Evolutionary conservation across 2,329 filamentous ascomycete genomes (phyloP).

Genomic region (Penicillium verrucosum): DNA sequence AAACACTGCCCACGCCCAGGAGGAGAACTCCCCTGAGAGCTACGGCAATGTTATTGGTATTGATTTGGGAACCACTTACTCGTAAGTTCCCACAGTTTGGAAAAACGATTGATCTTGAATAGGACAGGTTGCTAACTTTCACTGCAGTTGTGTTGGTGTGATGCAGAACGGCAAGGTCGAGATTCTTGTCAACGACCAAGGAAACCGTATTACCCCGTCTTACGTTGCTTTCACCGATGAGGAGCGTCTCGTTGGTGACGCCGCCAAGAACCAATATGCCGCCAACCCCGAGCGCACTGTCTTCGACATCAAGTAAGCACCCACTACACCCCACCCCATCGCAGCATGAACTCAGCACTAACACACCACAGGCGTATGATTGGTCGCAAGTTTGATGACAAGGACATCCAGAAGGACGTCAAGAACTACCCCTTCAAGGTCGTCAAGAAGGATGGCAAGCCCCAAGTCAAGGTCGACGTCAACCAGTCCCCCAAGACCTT

Average conservation of each 20-base stretch:
- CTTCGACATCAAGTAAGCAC: slow-evolving; percentile 76
- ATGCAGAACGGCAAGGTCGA: slow-evolving; percentile 95
- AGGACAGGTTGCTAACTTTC: slow-evolving; percentile 16
- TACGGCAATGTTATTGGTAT: slow-evolving; percentile 93
- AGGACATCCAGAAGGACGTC: slow-evolving; percentile 85
- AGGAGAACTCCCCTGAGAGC: slow-evolving; percentile 68
- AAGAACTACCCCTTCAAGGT: slow-evolving; percentile 99
- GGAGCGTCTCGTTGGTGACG: slow-evolving; percentile 93
- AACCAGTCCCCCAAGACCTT: slow-evolving; percentile 58
- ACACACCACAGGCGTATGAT: slow-evolving; percentile 67
- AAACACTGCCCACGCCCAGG: slow-evolving; percentile 63
- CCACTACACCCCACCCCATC: background rate
- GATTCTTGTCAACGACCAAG: slow-evolving; percentile 94
- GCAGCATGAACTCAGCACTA: slow-evolving; percentile 24
- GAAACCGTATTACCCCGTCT: slow-evolving; percentile 92
- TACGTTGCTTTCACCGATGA: slow-evolving; percentile 97
- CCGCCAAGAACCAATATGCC: slow-evolving; percentile 92
- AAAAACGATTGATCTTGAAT: too few species aligned
- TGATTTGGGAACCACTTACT: slow-evolving; percentile 85
- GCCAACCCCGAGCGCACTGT: slow-evolving; percentile 73
- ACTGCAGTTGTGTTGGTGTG: slow-evolving; percentile 81
- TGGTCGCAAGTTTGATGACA: slow-evolving; percentile 77
- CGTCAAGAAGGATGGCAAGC: slow-evolving; percentile 83
- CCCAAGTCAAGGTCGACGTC: slow-evolving; percentile 69
- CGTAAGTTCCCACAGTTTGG: slow-evolving; percentile 30